Conservation (phyloP, 129 eudicot species). For the Logfia minima region DNA sequence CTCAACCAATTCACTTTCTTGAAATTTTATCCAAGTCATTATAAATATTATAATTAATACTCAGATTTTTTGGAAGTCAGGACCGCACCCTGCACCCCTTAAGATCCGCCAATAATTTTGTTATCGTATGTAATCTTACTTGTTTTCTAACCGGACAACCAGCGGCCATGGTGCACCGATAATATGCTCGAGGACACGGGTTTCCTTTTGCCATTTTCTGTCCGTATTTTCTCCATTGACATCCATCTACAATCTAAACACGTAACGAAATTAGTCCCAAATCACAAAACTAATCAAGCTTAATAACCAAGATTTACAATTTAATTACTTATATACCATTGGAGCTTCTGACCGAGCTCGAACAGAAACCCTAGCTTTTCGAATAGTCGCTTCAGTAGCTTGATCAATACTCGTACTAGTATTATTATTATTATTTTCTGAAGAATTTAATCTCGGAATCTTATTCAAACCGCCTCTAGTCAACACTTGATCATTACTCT, state of each 20-base stretch:
- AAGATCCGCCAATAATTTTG: too few species aligned
- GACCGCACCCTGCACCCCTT: too few species aligned
- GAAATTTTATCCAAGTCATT: too few species aligned
- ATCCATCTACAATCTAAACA: conserved; percentile 61
- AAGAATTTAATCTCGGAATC: conserved; percentile 41
- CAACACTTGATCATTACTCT: conserved; percentile 42
- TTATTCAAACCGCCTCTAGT: conserved; percentile 45
- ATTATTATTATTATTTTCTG: conserved; percentile 17
- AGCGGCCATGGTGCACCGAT: conserved; percentile 79
- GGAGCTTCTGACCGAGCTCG: conserved; percentile 90
- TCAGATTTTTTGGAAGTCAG: too few species aligned
- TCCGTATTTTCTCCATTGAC: conserved; percentile 97
- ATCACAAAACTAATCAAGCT: neutral
- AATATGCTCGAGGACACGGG: conserved; percentile 93
- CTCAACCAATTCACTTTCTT: too few species aligned
- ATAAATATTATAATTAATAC: too few species aligned
- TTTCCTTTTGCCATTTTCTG: conserved; percentile 88
- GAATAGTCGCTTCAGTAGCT: conserved; percentile 77
- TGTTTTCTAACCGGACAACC: conserved; percentile 90
- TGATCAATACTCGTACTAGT: conserved; percentile 47
- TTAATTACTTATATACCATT: conserved; percentile 43
- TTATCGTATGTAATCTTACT: conserved; percentile 28
- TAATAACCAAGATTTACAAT: neutral
- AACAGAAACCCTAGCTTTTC: conserved; percentile 89
- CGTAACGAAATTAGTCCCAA: neutral